Evolutionary conservation across 1,139 yeast genomes (phyloP), one percentile per base, ranked within the genome.

Genomic region (Saccharomyces pastorianus): DNA sequence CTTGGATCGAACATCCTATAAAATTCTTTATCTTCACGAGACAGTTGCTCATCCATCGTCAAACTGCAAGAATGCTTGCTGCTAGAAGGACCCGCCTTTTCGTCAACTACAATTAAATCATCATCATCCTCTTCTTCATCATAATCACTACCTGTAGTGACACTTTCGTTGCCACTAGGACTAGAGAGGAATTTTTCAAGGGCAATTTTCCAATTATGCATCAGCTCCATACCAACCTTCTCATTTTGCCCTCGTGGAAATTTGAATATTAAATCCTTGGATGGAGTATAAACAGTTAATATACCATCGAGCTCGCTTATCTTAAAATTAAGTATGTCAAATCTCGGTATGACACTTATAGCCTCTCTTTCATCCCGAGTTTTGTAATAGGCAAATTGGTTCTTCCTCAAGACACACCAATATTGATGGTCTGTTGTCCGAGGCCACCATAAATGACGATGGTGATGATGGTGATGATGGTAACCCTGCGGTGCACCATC

Each of bases 371-470:
- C 88, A 44, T 75, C 69, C 14, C 76, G 74, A 61, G 82, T 84
- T 62, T 81, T 81, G 65, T 83, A 83, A 64, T 79, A 81, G 14
- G 83, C 73, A 42, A 83, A 70, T 62, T 81, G 86, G 51, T 76
- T 73, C 20, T 72, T 71, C 44, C 88, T 70, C n/a, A 83, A 69
- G 2, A 81, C 84, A 58, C 81, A 79, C 88, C 88, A 83, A 47
- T 57, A 61, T 34, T 48, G 46, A 25, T 54, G 56, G 26, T 52
- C 55, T 17, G 42, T 46, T 44, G 49, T 46, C 5, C 47, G 27
- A 2, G 54, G 54, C 56, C 55, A 52, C 53, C 54, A 46, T 53
- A 53, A 47, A 32, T 52, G 55, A 4, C 51, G 56, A 48, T 46
- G 54, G 14, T 34, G 42, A 7, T 46, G 38, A 11, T 29, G 27